Conservation (phyloP, 768 basidiomycete species). For the Kwoniella sp. region DNA sequence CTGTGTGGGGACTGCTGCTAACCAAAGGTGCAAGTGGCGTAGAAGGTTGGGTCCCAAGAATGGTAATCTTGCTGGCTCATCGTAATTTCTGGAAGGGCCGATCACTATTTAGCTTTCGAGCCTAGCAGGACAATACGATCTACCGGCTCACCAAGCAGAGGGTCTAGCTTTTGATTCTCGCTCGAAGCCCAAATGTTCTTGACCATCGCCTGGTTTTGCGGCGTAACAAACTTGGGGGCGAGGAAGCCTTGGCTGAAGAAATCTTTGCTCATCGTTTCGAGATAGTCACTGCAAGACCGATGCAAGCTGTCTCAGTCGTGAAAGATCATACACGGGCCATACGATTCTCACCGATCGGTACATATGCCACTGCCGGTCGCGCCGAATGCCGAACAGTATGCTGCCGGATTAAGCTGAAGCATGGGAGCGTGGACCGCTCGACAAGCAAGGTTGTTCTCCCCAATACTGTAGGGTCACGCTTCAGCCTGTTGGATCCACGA, state of each 20-base stretch:
- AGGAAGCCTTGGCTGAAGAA: slow-evolving; percentile 27
- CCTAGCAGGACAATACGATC: background rate
- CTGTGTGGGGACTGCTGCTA: background rate
- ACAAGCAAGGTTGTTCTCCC: slow-evolving; percentile 31
- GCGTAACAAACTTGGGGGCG: slow-evolving; percentile 29
- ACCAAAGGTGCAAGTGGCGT: slow-evolving; percentile 27
- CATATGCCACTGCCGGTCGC: slow-evolving; percentile 29
- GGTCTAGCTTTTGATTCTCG: slow-evolving; percentile 7
- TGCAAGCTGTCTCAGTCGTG: too few species aligned
- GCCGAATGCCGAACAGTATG: slow-evolving; percentile 28
- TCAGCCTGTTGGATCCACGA: background rate
- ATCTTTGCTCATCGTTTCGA: slow-evolving; percentile 12
- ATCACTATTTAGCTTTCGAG: background rate
- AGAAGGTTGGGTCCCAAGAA: slow-evolving; percentile 34
- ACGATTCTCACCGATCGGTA: slow-evolving; percentile 5
- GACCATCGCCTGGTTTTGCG: slow-evolving; percentile 23
- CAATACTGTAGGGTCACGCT: background rate
- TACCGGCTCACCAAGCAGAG: slow-evolving; percentile 25
- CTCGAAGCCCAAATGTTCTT: slow-evolving; percentile 10
- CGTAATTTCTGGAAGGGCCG: slow-evolving; percentile 16
- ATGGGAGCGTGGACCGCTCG: slow-evolving; percentile 22
- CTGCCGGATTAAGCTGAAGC: slow-evolving; percentile 17
- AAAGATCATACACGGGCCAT: background rate
- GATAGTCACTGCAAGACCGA: slow-evolving; percentile 17
- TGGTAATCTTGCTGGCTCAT: slow-evolving; percentile 19